Evolutionary conservation across 164 flowering plant genomes (phyloP).

Genomic region (Kalanchoe fedtschenkoi): DNA sequence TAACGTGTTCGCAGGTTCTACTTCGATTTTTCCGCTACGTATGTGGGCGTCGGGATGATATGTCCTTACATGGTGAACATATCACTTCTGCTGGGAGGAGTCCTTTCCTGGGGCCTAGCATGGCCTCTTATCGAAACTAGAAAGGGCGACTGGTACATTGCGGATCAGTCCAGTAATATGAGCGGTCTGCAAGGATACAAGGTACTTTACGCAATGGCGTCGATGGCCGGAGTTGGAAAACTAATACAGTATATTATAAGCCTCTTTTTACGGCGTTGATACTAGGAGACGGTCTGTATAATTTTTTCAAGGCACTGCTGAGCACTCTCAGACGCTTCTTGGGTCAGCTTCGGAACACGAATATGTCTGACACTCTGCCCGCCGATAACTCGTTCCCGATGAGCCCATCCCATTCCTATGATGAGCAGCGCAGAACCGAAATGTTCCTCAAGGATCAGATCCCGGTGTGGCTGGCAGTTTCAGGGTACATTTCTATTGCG

Average conservation of each 20-base stretch:
- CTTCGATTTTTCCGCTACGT: constrained; percentile 1
- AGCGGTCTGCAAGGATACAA: constrained; percentile 1
- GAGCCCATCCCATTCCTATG: constrained; percentile 6
- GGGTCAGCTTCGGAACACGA: constrained; percentile 2
- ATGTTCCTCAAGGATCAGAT: background rate
- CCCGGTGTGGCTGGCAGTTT: constrained; percentile 1
- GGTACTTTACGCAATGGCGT: background rate
- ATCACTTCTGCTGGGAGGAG: background rate
- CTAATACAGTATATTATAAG: background rate
- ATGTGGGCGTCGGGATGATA: constrained; percentile 2
- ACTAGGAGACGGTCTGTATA: background rate
- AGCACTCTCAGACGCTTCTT: background rate
- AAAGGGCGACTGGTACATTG: constrained; percentile 2
- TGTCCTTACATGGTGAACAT: constrained; percentile 3
- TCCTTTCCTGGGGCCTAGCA: constrained; percentile 3
- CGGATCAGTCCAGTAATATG: background rate
- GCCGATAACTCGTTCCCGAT: background rate
- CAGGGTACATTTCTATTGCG: background rate
- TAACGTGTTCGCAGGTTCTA: background rate
- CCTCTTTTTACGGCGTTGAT: background rate
- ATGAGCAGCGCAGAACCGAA: background rate
- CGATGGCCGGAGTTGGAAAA: background rate
- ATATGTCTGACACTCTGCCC: background rate
- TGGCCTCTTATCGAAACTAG: constrained; percentile 3
- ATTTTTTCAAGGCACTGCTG: background rate